phyloP scores from a whole-genome alignment of 2,329 filamentous ascomycete species.

The Catunica adiposa region DNA sequence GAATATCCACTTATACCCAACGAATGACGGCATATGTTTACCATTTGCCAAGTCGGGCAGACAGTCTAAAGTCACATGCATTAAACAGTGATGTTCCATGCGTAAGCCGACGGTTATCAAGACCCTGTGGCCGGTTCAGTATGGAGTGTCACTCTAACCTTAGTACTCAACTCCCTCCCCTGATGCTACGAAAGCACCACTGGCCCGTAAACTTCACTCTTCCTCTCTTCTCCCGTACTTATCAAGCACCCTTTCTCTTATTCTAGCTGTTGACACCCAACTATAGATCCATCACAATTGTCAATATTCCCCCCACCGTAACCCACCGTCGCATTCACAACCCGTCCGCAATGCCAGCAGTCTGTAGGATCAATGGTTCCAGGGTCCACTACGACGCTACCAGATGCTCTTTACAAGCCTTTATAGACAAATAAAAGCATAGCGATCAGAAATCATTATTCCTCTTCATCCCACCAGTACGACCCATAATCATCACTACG shows the following conservation, averaged over 20 bases:
- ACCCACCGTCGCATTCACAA: background rate
- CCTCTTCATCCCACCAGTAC: background rate
- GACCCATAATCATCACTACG: background rate
- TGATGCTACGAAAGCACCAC: background rate
- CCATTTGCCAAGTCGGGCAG: too few relatives aligned
- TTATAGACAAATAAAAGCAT: background rate
- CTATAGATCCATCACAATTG: background rate
- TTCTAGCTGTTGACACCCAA: background rate
- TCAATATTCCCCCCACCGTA: background rate
- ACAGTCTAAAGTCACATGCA: background rate
- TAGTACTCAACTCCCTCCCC: background rate
- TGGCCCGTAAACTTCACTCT: background rate
- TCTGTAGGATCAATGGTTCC: conserved; percentile 3
- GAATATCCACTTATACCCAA: too few relatives aligned
- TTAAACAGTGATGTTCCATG: background rate
- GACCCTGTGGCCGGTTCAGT: background rate
- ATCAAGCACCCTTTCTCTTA: background rate
- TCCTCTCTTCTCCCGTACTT: background rate
- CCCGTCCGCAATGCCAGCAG: background rate
- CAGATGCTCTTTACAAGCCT: background rate
- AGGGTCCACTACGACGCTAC: background rate
- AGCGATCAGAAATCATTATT: background rate
- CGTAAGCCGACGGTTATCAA: background rate
- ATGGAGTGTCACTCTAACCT: background rate
- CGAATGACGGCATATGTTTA: too few relatives aligned